Evolutionary conservation across 306 rosid genomes (phyloP).

Genomic region (Vachellia collinsii): DNA sequence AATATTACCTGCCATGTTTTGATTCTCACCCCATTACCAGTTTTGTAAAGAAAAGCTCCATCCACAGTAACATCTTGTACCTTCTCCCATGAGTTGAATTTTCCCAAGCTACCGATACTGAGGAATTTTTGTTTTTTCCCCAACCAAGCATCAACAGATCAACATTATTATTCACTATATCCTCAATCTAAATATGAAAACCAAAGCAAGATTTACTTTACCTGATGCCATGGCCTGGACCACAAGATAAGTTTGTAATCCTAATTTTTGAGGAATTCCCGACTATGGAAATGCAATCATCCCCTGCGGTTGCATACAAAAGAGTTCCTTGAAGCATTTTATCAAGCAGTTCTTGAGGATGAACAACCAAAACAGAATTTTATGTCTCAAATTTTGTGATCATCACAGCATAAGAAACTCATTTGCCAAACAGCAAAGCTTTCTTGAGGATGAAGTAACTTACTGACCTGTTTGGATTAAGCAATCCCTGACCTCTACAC

Average conservation of each 20-base stretch:
- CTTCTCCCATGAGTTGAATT: slow-evolving; percentile 46
- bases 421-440: background rate
- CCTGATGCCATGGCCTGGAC: slow-evolving; percentile 82
- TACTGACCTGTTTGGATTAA: slow-evolving; percentile 54
- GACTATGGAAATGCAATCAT: slow-evolving; percentile 70
- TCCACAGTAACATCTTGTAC: slow-evolving; percentile 54
- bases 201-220: slow-evolving; percentile 11
- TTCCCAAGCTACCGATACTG: slow-evolving; percentile 81
- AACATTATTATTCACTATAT: background rate
- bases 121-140: slow-evolving; percentile 14
- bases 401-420: background rate
- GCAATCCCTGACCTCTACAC: slow-evolving; percentile 50
- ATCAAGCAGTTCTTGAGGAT: background rate
- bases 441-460: slow-evolving; percentile 5
- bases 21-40: slow-evolving; percentile 65
- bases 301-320: slow-evolving; percentile 46
- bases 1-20: slow-evolving; percentile 87
- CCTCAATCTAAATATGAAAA: too few relatives aligned
- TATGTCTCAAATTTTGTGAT: background rate
- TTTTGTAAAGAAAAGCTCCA: slow-evolving; percentile 51
- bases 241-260: slow-evolving; percentile 55
- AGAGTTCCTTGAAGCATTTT: background rate
- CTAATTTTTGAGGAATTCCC: slow-evolving; percentile 54
- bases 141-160: background rate
- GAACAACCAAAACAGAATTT: background rate